Conservation (phyloP, 1,139 yeast genomes). For the Pichia sp. region DNA sequence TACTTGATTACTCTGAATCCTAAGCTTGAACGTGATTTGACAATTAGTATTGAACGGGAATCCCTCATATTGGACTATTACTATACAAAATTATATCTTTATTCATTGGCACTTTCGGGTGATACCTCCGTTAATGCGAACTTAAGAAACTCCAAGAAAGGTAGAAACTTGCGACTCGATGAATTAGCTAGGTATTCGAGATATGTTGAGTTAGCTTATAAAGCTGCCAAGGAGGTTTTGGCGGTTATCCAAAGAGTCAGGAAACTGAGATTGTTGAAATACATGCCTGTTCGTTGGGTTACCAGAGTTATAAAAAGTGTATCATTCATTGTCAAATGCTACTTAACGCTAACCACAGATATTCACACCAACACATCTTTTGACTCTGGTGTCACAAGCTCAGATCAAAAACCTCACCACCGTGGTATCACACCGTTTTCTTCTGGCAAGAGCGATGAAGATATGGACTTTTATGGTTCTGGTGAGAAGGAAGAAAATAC, state of each 20-base stretch:
- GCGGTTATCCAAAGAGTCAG: constrained; percentile 70
- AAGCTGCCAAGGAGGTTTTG: constrained; percentile 77
- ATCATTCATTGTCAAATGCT: constrained; percentile 84
- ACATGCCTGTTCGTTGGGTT: constrained; percentile 89
- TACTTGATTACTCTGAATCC: constrained; percentile 23
- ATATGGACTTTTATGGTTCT: not conserved
- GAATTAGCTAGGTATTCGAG: constrained; percentile 71
- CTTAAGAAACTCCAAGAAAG: constrained; percentile 23
- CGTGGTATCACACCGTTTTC: constrained; percentile 2
- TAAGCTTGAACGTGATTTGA: constrained; percentile 38
- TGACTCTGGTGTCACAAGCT: not conserved
- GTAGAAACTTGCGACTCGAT: constrained; percentile 47
- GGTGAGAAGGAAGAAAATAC: constrained; percentile 8
- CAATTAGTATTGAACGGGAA: constrained; percentile 54
- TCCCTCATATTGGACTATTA: constrained; percentile 76
- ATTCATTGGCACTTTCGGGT: constrained; percentile 69
- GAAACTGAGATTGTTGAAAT: constrained; percentile 55
- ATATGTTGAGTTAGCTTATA: constrained; percentile 76
- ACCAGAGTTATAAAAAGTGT: constrained; percentile 86
- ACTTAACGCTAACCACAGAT: constrained; percentile 56
- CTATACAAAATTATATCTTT: constrained; percentile 77
- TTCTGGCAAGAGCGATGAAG: not conserved
- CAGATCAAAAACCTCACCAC: not conserved
- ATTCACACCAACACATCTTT: constrained; percentile 20
- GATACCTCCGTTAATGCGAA: constrained; percentile 29